Evolutionary conservation across 805 yeast species (phyloP).

Genomic region (Starmerella floris): DNA sequence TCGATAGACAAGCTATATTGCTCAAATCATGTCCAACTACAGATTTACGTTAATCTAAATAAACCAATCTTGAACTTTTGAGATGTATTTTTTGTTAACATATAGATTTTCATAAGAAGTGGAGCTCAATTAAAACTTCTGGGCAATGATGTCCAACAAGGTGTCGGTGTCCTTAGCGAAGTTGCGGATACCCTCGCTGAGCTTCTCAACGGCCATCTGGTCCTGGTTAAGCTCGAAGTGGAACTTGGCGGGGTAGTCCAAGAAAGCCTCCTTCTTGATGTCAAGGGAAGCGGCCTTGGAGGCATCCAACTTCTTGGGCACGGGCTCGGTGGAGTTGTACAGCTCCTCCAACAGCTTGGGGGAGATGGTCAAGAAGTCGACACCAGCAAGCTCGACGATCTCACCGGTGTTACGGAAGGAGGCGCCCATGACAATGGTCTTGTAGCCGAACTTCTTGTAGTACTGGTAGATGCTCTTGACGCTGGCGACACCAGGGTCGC

Average conservation of each 20-base stretch:
- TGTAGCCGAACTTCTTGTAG: slow-evolving; percentile 92
- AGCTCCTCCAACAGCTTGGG: slow-evolving; percentile 86
- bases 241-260: slow-evolving; percentile 80
- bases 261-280: slow-evolving; percentile 58
- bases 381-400: slow-evolving; percentile 92
- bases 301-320: slow-evolving; percentile 73
- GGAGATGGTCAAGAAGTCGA: slow-evolving; percentile 89
- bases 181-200: slow-evolving; percentile 94
- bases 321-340: slow-evolving; percentile 57
- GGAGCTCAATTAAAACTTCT: slow-evolving; percentile 16
- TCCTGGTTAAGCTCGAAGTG: slow-evolving; percentile 87
- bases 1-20: too few relatives aligned
- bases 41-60: too few relatives aligned
- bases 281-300: slow-evolving; percentile 42
- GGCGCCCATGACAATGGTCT: slow-evolving; percentile 99
- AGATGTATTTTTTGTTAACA: too few relatives aligned
- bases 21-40: too few relatives aligned
- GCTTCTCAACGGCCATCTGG: slow-evolving; percentile 96
- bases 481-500: slow-evolving; percentile 93
- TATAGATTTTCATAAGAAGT: too few relatives aligned
- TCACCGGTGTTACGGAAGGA: slow-evolving; percentile 96
- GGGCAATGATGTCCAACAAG: slow-evolving; percentile 28
- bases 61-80: too few relatives aligned
- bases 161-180: slow-evolving; percentile 89
- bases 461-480: slow-evolving; percentile 86